These are phyloP conservation scores for Hsuehochloa calcarea DNA, from an alignment of 176 grass and related monocot species.

Conservation along the genomic window DNA sequence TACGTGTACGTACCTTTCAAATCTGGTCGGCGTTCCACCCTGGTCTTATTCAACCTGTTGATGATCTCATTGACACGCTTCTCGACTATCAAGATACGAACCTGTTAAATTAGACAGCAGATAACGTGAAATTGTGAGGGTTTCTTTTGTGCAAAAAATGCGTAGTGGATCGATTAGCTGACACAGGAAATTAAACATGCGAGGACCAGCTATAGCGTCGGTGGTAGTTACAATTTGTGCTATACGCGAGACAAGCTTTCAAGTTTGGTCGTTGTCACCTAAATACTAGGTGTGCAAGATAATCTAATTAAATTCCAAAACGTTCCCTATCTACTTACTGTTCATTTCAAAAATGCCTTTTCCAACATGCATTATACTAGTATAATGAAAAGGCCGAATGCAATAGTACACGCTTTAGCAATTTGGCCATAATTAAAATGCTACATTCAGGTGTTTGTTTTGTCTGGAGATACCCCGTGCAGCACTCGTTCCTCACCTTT, in stretches of 20 bases:
- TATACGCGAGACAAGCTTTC: not conserved
- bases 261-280: not conserved
- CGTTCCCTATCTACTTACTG: not conserved
- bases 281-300: constrained; percentile 6
- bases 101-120: constrained; percentile 32
- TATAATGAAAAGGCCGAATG: constrained; percentile 4
- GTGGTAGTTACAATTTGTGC: not conserved
- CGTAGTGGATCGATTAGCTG: not conserved
- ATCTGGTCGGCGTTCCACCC: constrained; percentile 78
- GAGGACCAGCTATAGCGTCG: not conserved
- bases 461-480: not conserved
- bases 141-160: not conserved
- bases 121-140: not conserved
- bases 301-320: not conserved
- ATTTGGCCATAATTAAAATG: constrained; percentile 17
- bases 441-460: not conserved
- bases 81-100: constrained; percentile 67
- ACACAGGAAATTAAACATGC: not conserved
- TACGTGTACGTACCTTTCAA: constrained; percentile 53
- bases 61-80: constrained; percentile 92
- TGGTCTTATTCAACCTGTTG: constrained; percentile 94
- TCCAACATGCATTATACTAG: not conserved
- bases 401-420: constrained; percentile 23
- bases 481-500: not conserved
- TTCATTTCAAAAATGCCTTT: constrained; percentile 4